Conservation (phyloP, 208 protist genomes). For the Acanthamoeba royreba region DNA sequence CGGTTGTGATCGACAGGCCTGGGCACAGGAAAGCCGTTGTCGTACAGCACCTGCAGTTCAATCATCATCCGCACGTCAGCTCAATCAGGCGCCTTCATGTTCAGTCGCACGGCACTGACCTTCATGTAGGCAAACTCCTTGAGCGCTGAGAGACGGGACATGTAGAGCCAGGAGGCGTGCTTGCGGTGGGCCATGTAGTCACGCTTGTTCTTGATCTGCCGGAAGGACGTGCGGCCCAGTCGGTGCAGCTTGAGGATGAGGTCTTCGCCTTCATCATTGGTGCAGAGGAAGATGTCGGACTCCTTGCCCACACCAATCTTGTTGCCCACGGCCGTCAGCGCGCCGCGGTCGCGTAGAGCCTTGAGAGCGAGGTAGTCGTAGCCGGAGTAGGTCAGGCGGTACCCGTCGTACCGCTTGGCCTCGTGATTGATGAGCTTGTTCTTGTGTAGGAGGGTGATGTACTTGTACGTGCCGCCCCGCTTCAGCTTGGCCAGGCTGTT, state of each 20-base stretch:
- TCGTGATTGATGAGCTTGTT: slow-evolving; percentile 73
- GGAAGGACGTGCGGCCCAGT: slow-evolving; percentile 97
- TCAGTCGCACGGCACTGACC: background rate
- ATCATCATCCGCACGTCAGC: background rate
- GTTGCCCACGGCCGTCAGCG: slow-evolving; percentile 88
- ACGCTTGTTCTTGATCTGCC: slow-evolving; percentile 93
- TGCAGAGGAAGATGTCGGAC: slow-evolving; percentile 79
- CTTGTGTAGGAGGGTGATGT: slow-evolving; percentile 2
- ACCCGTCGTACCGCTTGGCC: slow-evolving; percentile 95
- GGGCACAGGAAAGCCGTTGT: slow-evolving; percentile 95
- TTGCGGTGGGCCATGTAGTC: slow-evolving; percentile 94
- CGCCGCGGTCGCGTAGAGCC: slow-evolving; percentile 90
- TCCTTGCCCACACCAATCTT: slow-evolving; percentile 99
- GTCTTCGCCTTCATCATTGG: slow-evolving; percentile 47
- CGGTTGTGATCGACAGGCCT: slow-evolving; percentile 96
- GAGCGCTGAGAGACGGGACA: slow-evolving; percentile 95
- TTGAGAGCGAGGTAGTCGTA: slow-evolving; percentile 98
- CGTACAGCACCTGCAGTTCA: slow-evolving; percentile 83
- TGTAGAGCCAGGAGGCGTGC: slow-evolving; percentile 96
- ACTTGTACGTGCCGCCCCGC: slow-evolving; percentile 66
- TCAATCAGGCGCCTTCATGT: background rate
- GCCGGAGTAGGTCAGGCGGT: slow-evolving; percentile 96
- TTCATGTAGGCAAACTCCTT: slow-evolving; percentile 99
- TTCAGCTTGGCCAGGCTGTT: slow-evolving; percentile 92
- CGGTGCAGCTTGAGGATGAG: slow-evolving; percentile 92